Base-by-base conservation (phyloP, 2,329 filamentous ascomycete genomes). In the Alternaria triticina region DNA sequence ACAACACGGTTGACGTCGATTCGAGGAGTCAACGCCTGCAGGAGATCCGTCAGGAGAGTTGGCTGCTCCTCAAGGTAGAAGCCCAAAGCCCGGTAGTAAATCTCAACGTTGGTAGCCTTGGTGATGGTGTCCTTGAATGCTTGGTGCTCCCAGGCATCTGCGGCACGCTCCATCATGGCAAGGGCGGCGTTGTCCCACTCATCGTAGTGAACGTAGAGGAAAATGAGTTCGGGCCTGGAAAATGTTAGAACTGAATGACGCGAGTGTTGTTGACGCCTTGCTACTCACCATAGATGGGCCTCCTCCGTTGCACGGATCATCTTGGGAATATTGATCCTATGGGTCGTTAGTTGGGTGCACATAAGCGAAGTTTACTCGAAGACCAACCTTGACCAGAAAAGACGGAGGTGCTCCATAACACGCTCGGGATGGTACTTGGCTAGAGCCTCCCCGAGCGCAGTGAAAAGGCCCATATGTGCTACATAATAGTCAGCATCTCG, bases 1-100 rank as follows among this genome's bases (percentile, higher is more conserved):
- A 99, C 96, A n/a, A 99, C 96, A 65, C 96, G 93, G 85, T 97
- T 98, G 76, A 98, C 96, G 70, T 99, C 96, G 70, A 99, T 95
- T 64, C 96, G 91, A 50, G 94, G 82, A n/a, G 96, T 97, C 67
- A 99, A 86, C 11, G 89, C 92, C 78, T 97, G 94, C 59, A 99
- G 87, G 30, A 99, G 88, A 77, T 99, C 96, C n/a, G 96, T 99
- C 68, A 99, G 84, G 49, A 99, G 87, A 12, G 95, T 93, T 33
- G 96, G 96, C 80, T 99, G 96, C 82, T 99, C 93, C 83, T 98
- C 93, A 44, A 99, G 89, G 81, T 98, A 98, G 83, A 97, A 97
- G 84, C 95, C 97, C 77, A 98, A 87, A 27, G 93, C 93, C 57
- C 95, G 92, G 86, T 99, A 99, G 86, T 98, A 99, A 75, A 99